These are phyloP conservation scores for Candida montana DNA, from an alignment of 805 yeast species.

Conservation along the genomic window DNA sequence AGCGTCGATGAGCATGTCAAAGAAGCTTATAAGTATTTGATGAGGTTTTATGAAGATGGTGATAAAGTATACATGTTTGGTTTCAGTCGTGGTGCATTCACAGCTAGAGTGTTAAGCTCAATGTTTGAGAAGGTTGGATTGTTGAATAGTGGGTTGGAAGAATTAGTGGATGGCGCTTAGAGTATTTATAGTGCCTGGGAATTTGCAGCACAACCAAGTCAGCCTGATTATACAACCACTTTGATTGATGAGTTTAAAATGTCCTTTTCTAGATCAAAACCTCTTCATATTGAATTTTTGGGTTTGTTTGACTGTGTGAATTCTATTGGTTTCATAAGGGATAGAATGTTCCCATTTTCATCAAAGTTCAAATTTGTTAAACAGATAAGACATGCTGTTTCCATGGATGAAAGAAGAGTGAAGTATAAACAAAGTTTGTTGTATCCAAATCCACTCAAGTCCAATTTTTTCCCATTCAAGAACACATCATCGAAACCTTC, in stretches of 20 bases:
- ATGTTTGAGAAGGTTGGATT: slow-evolving; percentile 64
- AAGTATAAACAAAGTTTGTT: slow-evolving; percentile 57
- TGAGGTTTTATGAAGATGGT: slow-evolving; percentile 42
- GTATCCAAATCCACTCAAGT: slow-evolving; percentile 37
- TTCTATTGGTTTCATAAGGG: slow-evolving; percentile 57
- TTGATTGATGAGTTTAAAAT: slow-evolving; percentile 48
- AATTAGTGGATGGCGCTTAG: slow-evolving; percentile 58
- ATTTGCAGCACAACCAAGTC: slow-evolving; percentile 51
- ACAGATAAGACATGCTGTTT: slow-evolving; percentile 62
- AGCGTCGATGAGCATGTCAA: slow-evolving; percentile 52
- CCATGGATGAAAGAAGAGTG: slow-evolving; percentile 61
- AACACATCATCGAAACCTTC: slow-evolving; percentile 5
- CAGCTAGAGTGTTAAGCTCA: slow-evolving; percentile 59
- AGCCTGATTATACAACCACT: slow-evolving; percentile 37
- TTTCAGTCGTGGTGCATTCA: slow-evolving; percentile 60
- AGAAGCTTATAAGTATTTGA: slow-evolving; percentile 50
- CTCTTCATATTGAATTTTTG: slow-evolving; percentile 47
- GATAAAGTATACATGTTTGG: slow-evolving; percentile 56
- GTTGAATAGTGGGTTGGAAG: slow-evolving; percentile 48
- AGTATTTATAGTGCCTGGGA: slow-evolving; percentile 55
- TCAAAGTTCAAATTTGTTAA: slow-evolving; percentile 45
- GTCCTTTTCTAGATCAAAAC: slow-evolving; percentile 43
- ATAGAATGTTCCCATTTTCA: slow-evolving; percentile 53
- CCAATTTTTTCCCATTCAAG: slow-evolving; percentile 22
- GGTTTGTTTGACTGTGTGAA: slow-evolving; percentile 69